phyloP scores from a whole-genome alignment of 2,329 filamentous ascomycete species.

The Aspergillus piperis region DNA sequence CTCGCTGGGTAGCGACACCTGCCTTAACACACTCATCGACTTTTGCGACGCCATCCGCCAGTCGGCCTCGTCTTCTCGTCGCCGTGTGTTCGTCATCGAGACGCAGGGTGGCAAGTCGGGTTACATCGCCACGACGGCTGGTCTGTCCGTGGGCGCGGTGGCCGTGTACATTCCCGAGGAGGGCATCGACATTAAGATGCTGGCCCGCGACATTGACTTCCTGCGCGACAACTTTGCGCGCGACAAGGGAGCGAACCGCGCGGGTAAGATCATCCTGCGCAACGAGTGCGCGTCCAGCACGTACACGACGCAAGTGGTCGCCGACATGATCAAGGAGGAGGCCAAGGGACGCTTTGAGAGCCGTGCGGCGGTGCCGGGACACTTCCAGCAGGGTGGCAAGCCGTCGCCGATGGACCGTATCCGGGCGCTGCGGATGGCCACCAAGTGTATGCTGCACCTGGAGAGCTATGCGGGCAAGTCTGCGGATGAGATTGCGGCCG shows the following conservation, averaged over 20 bases:
- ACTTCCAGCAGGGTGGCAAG: slow-evolving; percentile 91
- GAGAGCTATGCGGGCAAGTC: slow-evolving; percentile 72
- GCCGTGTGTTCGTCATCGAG: slow-evolving; percentile 95
- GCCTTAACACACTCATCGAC: slow-evolving; percentile 87
- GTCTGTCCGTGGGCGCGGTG: slow-evolving; percentile 85
- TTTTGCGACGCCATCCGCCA: slow-evolving; percentile 99
- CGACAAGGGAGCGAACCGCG: slow-evolving; percentile 84
- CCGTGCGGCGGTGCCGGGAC: slow-evolving; percentile 85
- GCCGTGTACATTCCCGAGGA: slow-evolving; percentile 98
- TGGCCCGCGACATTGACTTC: slow-evolving; percentile 85
- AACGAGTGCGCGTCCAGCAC: slow-evolving; percentile 92
- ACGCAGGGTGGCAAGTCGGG: slow-evolving; percentile 94
- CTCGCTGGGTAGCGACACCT: slow-evolving; percentile 94
- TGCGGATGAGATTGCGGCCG: slow-evolving; percentile 68
- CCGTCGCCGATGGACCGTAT: slow-evolving; percentile 96
- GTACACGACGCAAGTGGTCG: slow-evolving; percentile 90
- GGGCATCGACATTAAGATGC: slow-evolving; percentile 90
- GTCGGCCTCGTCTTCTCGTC: slow-evolving; percentile 87
- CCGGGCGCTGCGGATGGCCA: slow-evolving; percentile 84
- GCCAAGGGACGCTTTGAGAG: slow-evolving; percentile 90
- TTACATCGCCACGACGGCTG: slow-evolving; percentile 88
- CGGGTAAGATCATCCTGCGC: slow-evolving; percentile 91
- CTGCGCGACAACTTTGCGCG: slow-evolving; percentile 80
- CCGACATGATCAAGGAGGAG: slow-evolving; percentile 93
- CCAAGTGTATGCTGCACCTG: slow-evolving; percentile 91